These are phyloP conservation scores for Pseudogymnoascus sp. DNA, from an alignment of 2,329 filamentous ascomycete genomes.

Conservation along the genomic window DNA sequence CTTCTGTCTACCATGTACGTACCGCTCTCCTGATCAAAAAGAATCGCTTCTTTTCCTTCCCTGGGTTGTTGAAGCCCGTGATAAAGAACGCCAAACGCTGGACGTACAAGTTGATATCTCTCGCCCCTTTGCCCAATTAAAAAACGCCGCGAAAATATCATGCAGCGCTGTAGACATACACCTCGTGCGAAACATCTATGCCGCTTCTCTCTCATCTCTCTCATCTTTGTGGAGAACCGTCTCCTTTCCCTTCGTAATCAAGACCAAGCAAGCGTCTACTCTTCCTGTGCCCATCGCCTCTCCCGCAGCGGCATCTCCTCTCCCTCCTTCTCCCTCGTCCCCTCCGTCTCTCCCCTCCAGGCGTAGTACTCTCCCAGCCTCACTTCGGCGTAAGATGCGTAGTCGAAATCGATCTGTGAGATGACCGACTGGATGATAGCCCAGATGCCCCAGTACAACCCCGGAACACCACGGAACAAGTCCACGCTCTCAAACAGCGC, in stretches of 20 bases:
- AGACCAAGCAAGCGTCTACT: conserved; percentile 9
- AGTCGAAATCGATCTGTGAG: conserved; percentile 94
- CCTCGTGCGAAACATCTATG: conserved; percentile 1
- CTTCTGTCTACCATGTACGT: conserved; percentile 1
- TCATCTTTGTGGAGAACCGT: not conserved
- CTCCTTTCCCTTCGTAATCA: not conserved
- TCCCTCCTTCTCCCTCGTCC: conserved; percentile 45
- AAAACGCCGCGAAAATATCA: conserved; percentile 1
- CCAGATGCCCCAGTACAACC: conserved; percentile 92
- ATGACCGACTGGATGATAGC: conserved; percentile 90
- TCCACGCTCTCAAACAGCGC: conserved; percentile 76
- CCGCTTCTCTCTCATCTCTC: conserved; percentile 1
- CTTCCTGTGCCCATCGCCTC: conserved; percentile 54
- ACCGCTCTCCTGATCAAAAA: not conserved
- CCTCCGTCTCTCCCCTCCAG: conserved; percentile 70
- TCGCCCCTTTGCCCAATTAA: conserved; percentile 3
- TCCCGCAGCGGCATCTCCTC: conserved; percentile 67
- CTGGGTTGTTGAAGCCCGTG: conserved; percentile 9
- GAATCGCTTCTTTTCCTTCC: conserved; percentile 7
- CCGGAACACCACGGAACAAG: conserved; percentile 77
- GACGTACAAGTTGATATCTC: conserved; percentile 8
- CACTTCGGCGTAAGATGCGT: conserved; percentile 80
- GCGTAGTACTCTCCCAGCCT: conserved; percentile 87
- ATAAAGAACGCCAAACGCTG: conserved; percentile 5
- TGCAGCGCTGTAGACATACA: conserved; percentile 3